Conservation (phyloP, 495 filamentous ascomycete genomes). For the Xylaria scruposa region DNA sequence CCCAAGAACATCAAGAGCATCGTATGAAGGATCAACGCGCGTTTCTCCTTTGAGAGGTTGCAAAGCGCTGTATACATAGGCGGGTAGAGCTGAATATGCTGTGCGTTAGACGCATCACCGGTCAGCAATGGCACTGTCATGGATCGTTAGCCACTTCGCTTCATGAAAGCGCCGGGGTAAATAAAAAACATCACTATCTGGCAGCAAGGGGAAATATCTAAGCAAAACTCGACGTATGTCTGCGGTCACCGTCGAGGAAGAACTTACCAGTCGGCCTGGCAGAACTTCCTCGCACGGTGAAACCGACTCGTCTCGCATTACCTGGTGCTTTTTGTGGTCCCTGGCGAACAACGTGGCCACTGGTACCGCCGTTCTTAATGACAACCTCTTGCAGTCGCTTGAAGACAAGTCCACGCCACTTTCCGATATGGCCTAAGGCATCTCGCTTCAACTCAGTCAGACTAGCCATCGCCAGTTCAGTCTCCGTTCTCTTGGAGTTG, state of each 20-base stretch:
- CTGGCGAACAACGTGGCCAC: slow-evolving; percentile 33
- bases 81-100: slow-evolving; percentile 51
- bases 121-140: slow-evolving; percentile 39
- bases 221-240: slow-evolving; percentile 28
- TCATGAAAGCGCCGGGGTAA: neutral
- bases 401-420: slow-evolving; percentile 49
- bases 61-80: slow-evolving; percentile 51
- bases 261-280: slow-evolving; percentile 38
- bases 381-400: slow-evolving; percentile 52
- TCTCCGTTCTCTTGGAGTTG: slow-evolving; percentile 33
- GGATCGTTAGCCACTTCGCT: slow-evolving; percentile 26
- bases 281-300: slow-evolving; percentile 33
- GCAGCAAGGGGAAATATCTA: neutral
- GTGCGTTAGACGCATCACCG: slow-evolving; percentile 45
- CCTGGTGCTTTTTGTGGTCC: slow-evolving; percentile 28
- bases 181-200: neutral
- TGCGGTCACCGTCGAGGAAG: slow-evolving; percentile 31
- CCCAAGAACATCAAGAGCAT: slow-evolving; percentile 78
- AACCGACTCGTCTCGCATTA: slow-evolving; percentile 34
- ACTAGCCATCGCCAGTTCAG: slow-evolving; percentile 40
- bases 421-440: slow-evolving; percentile 48
- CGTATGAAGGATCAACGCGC: slow-evolving; percentile 58
- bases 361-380: slow-evolving; percentile 40
- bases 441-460: slow-evolving; percentile 53
- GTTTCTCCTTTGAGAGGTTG: slow-evolving; percentile 51